Conservation (phyloP, 495 filamentous ascomycete species). For the Venustampulla echinocandica region DNA sequence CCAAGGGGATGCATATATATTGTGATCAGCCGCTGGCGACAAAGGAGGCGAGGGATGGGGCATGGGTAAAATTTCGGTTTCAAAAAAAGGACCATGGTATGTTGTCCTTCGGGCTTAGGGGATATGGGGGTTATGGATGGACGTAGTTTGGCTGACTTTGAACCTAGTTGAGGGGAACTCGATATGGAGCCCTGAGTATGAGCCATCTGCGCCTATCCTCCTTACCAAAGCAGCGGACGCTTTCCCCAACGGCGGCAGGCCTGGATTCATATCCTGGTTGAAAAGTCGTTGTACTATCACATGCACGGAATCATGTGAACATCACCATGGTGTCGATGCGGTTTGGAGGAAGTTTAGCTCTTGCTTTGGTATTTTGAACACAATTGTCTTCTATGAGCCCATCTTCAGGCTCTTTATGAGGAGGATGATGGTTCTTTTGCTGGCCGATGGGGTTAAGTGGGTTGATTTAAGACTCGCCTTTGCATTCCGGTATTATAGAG, state of each 20-base stretch:
- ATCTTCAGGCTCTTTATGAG: constrained; percentile 72
- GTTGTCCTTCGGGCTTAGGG: constrained; percentile 23
- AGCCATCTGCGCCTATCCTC: constrained; percentile 43
- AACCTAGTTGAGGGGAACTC: constrained; percentile 21
- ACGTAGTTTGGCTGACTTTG: constrained; percentile 36
- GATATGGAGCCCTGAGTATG: constrained; percentile 60
- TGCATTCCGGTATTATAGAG: constrained; percentile 47
- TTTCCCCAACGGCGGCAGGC: constrained; percentile 61
- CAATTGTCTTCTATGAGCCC: constrained; percentile 80
- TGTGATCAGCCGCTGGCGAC: constrained; percentile 30
- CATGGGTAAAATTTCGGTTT: constrained; percentile 17
- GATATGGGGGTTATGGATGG: too few relatives aligned
- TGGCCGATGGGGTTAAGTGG: constrained; percentile 73
- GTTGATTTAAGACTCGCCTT: constrained; percentile 63
- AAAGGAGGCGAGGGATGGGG: constrained; percentile 9
- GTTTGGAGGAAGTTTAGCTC: constrained; percentile 72
- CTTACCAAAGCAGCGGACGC: constrained; percentile 56
- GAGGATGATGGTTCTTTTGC: constrained; percentile 55
- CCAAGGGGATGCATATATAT: constrained; percentile 64
- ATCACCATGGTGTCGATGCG: constrained; percentile 69
- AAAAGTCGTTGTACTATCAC: constrained; percentile 60
- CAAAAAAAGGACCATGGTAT: constrained; percentile 13
- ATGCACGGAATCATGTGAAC: constrained; percentile 61
- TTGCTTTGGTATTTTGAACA: constrained; percentile 60
- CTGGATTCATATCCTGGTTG: constrained; percentile 74